A percentile compares a stretch with the other conserved stretches of the same genome.
phyloP scores from a whole-genome alignment of 371 early-diverging fungal species.

The Mortierella sp. region DNA sequence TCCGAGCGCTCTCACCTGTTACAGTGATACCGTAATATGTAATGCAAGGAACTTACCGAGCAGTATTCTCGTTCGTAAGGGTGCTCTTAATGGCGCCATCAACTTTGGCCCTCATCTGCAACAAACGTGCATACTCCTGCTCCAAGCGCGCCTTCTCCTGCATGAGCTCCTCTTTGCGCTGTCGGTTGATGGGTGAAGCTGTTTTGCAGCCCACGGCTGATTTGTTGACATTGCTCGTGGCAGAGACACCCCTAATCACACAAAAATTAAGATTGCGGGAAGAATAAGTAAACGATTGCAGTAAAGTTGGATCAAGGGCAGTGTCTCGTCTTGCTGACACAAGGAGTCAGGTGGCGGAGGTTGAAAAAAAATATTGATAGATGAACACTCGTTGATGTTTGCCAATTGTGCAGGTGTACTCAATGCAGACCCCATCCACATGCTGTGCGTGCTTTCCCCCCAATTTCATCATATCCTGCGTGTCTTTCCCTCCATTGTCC shows the following conservation, averaged over 20 bases:
- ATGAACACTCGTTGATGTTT: too few species aligned
- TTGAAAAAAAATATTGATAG: too few species aligned
- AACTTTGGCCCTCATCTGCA: constrained; percentile 33
- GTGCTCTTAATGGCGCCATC: constrained; percentile 40
- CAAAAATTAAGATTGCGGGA: constrained; percentile 21
- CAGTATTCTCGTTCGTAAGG: constrained; percentile 43
- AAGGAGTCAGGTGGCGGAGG: too few species aligned
- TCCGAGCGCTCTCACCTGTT: constrained; percentile 1
- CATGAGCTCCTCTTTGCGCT: constrained; percentile 42
- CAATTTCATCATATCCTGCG: not conserved
- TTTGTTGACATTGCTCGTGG: constrained; percentile 16
- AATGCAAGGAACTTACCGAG: constrained; percentile 29
- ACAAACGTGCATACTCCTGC: constrained; percentile 30
- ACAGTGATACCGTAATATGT: not conserved
- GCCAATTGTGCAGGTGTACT: too few species aligned
- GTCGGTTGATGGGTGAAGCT: constrained; percentile 24
- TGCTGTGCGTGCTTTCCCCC: not conserved
- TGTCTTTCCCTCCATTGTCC: too few species aligned
- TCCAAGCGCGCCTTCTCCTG: constrained; percentile 38
- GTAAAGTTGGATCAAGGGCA: constrained; percentile 6
- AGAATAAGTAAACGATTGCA: constrained; percentile 4
- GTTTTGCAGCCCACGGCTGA: constrained; percentile 23
- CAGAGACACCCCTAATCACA: constrained; percentile 37
- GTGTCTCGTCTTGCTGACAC: not conserved
- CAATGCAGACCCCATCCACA: not conserved